Conservation (phyloP, 2,329 filamentous ascomycete species). For the Alternaria atra region DNA sequence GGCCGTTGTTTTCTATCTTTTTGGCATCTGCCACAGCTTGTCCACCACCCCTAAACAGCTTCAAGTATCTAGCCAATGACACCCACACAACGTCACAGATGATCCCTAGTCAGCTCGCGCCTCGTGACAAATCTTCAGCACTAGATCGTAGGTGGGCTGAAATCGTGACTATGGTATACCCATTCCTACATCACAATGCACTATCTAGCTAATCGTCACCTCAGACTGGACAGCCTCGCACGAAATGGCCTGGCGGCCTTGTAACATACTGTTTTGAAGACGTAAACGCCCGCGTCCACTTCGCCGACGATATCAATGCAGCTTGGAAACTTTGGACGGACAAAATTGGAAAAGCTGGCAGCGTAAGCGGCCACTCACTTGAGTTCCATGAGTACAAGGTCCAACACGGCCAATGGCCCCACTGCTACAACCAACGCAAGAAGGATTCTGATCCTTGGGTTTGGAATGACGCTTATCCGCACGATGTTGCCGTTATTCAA, state of each 20-base stretch:
- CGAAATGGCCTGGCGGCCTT: conserved; percentile 6
- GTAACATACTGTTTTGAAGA: conserved; percentile 8
- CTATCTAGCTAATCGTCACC: not conserved
- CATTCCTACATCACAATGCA: not conserved
- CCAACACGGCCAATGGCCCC: not conserved
- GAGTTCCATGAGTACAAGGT: conserved; percentile 5
- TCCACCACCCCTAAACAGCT: conserved; percentile 1
- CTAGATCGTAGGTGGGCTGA: not conserved
- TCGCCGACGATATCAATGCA: conserved; percentile 3
- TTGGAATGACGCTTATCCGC: not conserved
- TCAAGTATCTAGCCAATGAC: conserved; percentile 1
- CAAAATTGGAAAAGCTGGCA: not conserved
- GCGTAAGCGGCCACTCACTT: conserved; percentile 3
- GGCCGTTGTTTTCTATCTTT: not conserved
- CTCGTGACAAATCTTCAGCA: not conserved
- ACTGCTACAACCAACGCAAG: conserved; percentile 2
- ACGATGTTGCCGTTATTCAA: not conserved
- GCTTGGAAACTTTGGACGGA: conserved; percentile 12
- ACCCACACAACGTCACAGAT: conserved; percentile 3
- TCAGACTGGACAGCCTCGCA: conserved; percentile 4
- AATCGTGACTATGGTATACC: conserved; percentile 1
- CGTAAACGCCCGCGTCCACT: not conserved
- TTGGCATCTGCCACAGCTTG: not conserved
- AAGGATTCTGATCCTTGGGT: conserved; percentile 1
- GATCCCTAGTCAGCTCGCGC: not conserved